A percentile compares a stretch with the other conserved stretches of the same genome.
These are phyloP conservation scores for Cystoisospora suis DNA, from an alignment of 169 alveolate species.

Conservation along the genomic window DNA sequence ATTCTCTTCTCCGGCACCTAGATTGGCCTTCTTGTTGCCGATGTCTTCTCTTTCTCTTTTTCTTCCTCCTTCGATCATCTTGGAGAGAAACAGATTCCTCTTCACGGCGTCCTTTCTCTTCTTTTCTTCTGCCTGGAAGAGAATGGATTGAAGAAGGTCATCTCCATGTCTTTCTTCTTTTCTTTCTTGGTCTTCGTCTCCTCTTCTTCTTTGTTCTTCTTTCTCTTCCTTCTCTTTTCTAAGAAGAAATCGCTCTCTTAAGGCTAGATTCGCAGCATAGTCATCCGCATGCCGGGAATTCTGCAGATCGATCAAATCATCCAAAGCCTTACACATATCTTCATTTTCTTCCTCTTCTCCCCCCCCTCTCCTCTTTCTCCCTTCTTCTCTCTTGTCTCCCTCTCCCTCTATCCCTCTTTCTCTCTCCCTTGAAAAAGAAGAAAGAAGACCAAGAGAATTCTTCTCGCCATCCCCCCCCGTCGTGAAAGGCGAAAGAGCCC, in stretches of 20 bases:
- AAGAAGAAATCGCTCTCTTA: constrained; percentile 27
- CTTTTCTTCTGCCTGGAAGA: background rate
- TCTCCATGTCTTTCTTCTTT: background rate
- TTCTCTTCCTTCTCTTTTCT: background rate
- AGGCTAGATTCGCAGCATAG: constrained; percentile 23
- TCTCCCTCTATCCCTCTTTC: background rate
- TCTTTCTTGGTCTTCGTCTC: background rate
- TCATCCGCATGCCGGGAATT: constrained; percentile 3
- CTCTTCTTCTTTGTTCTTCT: no score
- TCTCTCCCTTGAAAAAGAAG: background rate
- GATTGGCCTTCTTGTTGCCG: no score
- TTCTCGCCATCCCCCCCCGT: background rate
- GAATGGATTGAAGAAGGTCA: background rate
- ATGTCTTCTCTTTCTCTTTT: background rate
- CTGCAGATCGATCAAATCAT: background rate
- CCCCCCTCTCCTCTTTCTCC: background rate
- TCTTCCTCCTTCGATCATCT: no score
- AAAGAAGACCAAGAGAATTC: background rate
- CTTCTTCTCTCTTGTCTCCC: background rate
- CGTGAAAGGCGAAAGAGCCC: background rate
- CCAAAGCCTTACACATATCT: background rate
- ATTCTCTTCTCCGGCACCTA: no score
- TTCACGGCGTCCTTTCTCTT: background rate
- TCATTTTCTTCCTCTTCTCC: background rate
- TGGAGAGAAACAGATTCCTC: background rate